Conservation (phyloP, 2,329 filamentous ascomycete species). For the Leptographium wingfieldii region DNA sequence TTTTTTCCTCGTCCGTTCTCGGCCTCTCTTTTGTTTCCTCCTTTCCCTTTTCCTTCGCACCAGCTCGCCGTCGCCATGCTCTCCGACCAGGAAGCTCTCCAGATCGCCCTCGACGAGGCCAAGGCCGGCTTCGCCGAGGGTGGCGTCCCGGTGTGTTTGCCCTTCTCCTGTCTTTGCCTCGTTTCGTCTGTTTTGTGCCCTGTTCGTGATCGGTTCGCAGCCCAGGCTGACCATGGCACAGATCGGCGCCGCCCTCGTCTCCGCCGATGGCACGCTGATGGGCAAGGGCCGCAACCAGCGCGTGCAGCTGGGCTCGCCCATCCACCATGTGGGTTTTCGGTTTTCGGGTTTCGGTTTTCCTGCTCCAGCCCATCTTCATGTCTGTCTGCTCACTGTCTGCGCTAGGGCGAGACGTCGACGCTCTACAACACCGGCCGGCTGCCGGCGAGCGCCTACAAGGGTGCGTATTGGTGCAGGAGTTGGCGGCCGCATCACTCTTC, state of each 20-base stretch:
- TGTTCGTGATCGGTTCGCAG: neutral
- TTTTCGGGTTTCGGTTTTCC: conserved; percentile 22
- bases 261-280: conserved; percentile 54
- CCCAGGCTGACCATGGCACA: conserved; percentile 11
- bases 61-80: neutral
- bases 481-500: neutral
- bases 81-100: conserved; percentile 11
- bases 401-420: conserved; percentile 52
- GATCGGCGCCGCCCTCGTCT: conserved; percentile 49
- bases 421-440: conserved; percentile 62
- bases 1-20: neutral
- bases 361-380: neutral
- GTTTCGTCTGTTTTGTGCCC: neutral
- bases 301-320: conserved; percentile 58
- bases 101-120: conserved; percentile 34
- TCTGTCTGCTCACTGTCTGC: neutral
- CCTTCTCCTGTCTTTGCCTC: neutral
- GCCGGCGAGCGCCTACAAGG: conserved; percentile 51
- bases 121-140: conserved; percentile 31
- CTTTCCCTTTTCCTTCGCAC: neutral
- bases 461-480: neutral
- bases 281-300: conserved; percentile 66
- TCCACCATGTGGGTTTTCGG: conserved; percentile 48
- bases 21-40: neutral
- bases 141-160: conserved; percentile 30